These are phyloP conservation scores for Vitrella brassicaformis DNA, from an alignment of 73 alveolate genomes.

Conservation along the genomic window DNA sequence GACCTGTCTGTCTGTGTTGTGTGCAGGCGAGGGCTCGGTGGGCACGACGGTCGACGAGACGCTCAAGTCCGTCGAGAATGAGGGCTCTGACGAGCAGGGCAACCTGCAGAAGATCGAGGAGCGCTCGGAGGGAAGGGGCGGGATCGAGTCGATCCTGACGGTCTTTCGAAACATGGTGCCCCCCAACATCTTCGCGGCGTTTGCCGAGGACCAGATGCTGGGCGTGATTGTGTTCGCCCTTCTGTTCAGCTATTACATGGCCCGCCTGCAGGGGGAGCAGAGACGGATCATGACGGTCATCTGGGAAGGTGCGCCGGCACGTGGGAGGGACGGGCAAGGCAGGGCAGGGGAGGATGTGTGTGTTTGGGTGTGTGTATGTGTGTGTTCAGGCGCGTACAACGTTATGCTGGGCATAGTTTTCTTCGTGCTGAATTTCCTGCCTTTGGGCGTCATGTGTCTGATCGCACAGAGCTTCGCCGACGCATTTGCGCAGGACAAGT, in stretches of 20 bases:
- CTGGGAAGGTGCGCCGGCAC: too few relatives aligned
- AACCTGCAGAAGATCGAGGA: too few relatives aligned
- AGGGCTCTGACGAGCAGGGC: not conserved
- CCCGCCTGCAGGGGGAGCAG: too few relatives aligned
- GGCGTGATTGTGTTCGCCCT: not conserved
- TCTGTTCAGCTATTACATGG: too few relatives aligned
- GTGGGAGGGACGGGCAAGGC: too few relatives aligned
- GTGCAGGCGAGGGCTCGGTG: not conserved
- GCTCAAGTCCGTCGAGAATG: too few relatives aligned
- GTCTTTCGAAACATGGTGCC: not conserved
- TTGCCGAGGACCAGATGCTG: not conserved
- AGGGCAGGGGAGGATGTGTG: too few relatives aligned
- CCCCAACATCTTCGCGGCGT: not conserved
- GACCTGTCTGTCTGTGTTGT: too few relatives aligned
- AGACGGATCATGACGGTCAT: too few relatives aligned
- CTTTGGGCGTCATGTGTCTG: not conserved
- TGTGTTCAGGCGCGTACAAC: not conserved
- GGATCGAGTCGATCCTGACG: not conserved
- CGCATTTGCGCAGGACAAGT: not conserved
- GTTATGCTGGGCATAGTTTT: not conserved
- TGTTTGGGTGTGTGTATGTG: too few relatives aligned
- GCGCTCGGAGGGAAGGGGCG: not conserved
- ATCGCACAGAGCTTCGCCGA: not conserved
- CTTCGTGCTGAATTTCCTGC: not conserved
- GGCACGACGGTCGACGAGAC: not conserved